phyloP scores from a whole-genome alignment of 2,329 filamentous ascomycete species.

The Teratosphaeriaceae sp. region DNA sequence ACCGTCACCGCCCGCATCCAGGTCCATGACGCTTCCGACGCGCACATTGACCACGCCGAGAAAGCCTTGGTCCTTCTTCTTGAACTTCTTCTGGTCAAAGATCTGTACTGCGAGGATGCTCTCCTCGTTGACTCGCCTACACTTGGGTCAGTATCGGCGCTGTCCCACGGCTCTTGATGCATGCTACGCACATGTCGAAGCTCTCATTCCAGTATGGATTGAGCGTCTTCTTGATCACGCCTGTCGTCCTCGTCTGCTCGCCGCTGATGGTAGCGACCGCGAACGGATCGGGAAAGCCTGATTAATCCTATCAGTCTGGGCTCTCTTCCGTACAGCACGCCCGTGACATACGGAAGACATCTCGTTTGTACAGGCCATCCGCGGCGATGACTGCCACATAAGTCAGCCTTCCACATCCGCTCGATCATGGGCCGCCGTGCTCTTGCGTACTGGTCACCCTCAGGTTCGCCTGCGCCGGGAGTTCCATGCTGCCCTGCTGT shows the following conservation, averaged over 20 bases:
- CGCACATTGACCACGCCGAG: conserved; percentile 96
- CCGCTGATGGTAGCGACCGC: conserved; percentile 95
- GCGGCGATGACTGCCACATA: conserved; percentile 81
- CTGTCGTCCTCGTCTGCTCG: conserved; percentile 97
- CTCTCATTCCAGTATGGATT: conserved; percentile 99
- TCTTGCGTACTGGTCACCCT: conserved; percentile 75
- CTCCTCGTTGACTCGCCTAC: conserved; percentile 82
- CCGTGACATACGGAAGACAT: conserved; percentile 89
- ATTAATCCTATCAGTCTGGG: conserved; percentile 13
- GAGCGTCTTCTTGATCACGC: conserved; percentile 92
- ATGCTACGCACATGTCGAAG: conserved; percentile 78
- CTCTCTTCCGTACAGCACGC: too few species aligned
- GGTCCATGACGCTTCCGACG: conserved; percentile 87
- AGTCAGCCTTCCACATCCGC: conserved; percentile 6
- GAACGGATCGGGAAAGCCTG: conserved; percentile 96
- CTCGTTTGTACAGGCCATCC: conserved; percentile 96
- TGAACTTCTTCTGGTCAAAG: conserved; percentile 99
- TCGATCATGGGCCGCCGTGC: conserved; percentile 7
- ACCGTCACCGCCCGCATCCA: conserved; percentile 89
- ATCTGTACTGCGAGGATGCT: conserved; percentile 97
- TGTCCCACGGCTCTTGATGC: background rate
- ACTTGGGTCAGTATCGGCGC: conserved; percentile 4
- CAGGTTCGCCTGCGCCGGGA: conserved; percentile 63
- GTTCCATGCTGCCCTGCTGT: conserved; percentile 32
- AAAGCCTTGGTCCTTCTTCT: conserved; percentile 99